These are phyloP conservation scores for Kockovaella imperatae DNA, from an alignment of 768 basidiomycete genomes.

Conservation along the genomic window DNA sequence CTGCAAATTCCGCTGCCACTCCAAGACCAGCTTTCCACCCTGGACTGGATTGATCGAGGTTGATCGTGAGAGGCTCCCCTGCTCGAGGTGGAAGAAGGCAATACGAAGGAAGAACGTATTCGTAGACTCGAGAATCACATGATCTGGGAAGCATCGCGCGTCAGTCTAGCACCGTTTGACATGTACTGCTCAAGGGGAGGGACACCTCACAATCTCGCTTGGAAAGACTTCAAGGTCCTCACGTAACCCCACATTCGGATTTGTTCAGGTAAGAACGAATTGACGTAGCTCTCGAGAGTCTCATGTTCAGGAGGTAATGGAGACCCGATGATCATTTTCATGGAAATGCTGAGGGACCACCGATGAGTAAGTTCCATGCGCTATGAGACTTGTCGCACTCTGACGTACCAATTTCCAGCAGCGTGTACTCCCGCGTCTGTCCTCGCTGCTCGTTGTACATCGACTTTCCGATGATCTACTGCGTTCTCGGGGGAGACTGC, in stretches of 20 bases:
- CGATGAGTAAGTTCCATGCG: neutral
- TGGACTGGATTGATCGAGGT: slow-evolving; percentile 47
- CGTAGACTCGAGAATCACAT: slow-evolving; percentile 94
- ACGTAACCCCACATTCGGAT: slow-evolving; percentile 90
- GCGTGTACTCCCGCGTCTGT: slow-evolving; percentile 98
- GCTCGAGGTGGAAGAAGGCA: slow-evolving; percentile 84
- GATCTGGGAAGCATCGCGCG: slow-evolving; percentile 49
- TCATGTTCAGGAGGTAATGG: slow-evolving; percentile 51
- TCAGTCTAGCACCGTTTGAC: neutral
- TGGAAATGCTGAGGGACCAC: slow-evolving; percentile 38
- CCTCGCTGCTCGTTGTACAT: slow-evolving; percentile 76
- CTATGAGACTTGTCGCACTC: neutral
- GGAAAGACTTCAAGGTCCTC: slow-evolving; percentile 49
- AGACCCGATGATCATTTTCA: slow-evolving; percentile 76
- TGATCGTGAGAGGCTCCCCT: slow-evolving; percentile 52
- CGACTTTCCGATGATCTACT: slow-evolving; percentile 78
- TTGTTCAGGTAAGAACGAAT: slow-evolving; percentile 79
- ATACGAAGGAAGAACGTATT: slow-evolving; percentile 93
- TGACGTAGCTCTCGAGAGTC: slow-evolving; percentile 60
- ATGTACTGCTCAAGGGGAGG: neutral
- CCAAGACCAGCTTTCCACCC: slow-evolving; percentile 56
- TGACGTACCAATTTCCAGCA: slow-evolving; percentile 81
- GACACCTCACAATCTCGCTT: slow-evolving; percentile 44
- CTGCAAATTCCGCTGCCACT: slow-evolving; percentile 49
- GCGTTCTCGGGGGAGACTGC: slow-evolving; percentile 94